phyloP scores from a whole-genome alignment of 2,329 filamentous ascomycete genomes.

The Pseudocercospora fuligena region DNA sequence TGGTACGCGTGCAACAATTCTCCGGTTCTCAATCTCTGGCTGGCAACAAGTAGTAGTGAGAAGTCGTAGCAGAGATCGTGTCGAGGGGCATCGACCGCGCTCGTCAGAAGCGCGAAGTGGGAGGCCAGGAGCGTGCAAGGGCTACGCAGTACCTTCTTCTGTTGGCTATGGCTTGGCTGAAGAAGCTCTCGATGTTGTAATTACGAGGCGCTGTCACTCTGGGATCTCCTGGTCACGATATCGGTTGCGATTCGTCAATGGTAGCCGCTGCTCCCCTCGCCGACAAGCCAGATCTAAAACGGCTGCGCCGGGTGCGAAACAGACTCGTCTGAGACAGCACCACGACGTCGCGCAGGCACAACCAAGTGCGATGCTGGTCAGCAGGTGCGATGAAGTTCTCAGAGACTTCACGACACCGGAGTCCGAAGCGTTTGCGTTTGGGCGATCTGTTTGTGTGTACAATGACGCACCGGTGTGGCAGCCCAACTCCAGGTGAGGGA shows the following conservation, averaged over 20 bases:
- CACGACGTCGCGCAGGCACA: constrained; percentile 17
- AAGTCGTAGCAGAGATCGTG: constrained; percentile 9
- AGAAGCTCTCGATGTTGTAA: constrained; percentile 19
- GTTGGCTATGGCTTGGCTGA: constrained; percentile 4
- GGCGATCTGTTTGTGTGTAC: not conserved
- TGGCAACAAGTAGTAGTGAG: not conserved
- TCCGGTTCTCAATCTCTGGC: constrained; percentile 11
- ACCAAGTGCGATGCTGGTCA: constrained; percentile 4
- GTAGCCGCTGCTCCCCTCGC: constrained; percentile 3
- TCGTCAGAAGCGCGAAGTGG: not conserved
- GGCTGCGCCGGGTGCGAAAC: constrained; percentile 19
- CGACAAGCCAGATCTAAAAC: constrained; percentile 13
- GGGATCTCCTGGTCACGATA: constrained; percentile 14
- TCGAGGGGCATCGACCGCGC: constrained; percentile 2
- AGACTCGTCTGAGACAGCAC: constrained; percentile 1
- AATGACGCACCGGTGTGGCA: constrained; percentile 8
- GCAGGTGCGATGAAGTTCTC: constrained; percentile 6
- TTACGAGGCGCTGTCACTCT: constrained; percentile 23
- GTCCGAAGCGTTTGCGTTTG: not conserved
- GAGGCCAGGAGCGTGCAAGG: constrained; percentile 1
- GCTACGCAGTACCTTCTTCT: not conserved
- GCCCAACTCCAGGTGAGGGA: not conserved
- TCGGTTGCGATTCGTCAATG: constrained; percentile 2
- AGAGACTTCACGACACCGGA: not conserved
- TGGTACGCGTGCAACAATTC: constrained; percentile 17